Base-by-base conservation (phyloP, 2,329 filamentous ascomycete genomes). In the Colletotrichum tropicicola region DNA sequence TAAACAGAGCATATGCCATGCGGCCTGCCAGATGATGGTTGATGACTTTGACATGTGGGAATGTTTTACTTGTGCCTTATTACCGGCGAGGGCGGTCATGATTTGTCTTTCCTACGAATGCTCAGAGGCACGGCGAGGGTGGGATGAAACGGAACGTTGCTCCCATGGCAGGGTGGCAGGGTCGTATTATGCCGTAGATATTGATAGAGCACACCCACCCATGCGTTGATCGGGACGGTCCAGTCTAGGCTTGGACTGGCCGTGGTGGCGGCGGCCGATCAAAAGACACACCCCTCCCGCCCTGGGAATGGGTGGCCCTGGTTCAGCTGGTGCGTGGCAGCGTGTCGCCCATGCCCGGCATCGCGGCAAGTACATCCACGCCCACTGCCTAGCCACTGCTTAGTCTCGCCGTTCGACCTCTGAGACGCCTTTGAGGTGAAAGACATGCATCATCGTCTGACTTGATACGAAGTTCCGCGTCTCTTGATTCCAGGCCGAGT, bases 211-310 rank as follows among this genome's bases (percentile, higher is more conserved):
- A 19, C 9, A 35, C 30, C 9, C 9, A 59, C 43, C 56, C 61
- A 55, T 65, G 61, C 25, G 35, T 65, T 61, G 49, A 61, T 65
- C 55, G 48, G 32, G 41, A 39, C 32, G 39, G 30, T 32, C 32
- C 48, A 65, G 30, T n/a, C 59, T 30, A 35, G 25, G 19, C 25
- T 57, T 25, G 41, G 13, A 55, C 17, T 54, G 28, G 28, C 27
- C 21, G 54, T 47, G 17, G 39, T n/a, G 9, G n/a, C 9, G 9
- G 43, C 23, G 49, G 30, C 30, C 25, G 43, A 57, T 56, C 44
- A 58, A 28, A 17, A 23, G 45, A 51, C 15, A 52, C 9, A 32
- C 30, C n/a, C 27, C 39, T 21, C 53, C 49, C 17, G 19, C 30
- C 17, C 21, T 63, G 53, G 19, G 25, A 25, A 32, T 37, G 25